Evolutionary conservation across 805 yeast species (phyloP).

Genomic region (Scheffersomyces amazonensis): DNA sequence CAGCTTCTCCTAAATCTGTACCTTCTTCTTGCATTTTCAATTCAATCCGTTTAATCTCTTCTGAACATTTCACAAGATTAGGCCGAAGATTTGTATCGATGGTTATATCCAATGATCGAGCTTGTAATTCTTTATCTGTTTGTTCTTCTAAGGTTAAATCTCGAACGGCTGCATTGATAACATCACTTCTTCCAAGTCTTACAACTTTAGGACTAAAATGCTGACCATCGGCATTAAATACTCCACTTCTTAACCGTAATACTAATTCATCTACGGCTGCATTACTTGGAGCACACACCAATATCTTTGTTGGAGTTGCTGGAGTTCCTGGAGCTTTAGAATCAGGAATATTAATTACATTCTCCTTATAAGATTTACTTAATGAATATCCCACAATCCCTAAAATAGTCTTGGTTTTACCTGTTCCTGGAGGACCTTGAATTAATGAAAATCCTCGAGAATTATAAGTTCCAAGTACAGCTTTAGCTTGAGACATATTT

Average conservation of each 20-base stretch:
- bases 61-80: slow-evolving; percentile 50
- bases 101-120: slow-evolving; percentile 30
- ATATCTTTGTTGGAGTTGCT: slow-evolving; percentile 48
- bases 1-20: slow-evolving; percentile 35
- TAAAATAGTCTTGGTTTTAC: slow-evolving; percentile 94
- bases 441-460: slow-evolving; percentile 81
- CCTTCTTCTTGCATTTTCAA: slow-evolving; percentile 8
- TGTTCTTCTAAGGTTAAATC: slow-evolving; percentile 83
- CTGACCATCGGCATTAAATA: slow-evolving; percentile 53
- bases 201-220: slow-evolving; percentile 64
- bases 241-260: slow-evolving; percentile 73
- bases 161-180: slow-evolving; percentile 75
- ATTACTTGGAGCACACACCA: slow-evolving; percentile 97
- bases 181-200: slow-evolving; percentile 87
- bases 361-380: slow-evolving; percentile 26
- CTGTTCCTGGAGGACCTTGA: slow-evolving; percentile 99
- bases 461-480: slow-evolving; percentile 70
- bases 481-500: slow-evolving; percentile 88
- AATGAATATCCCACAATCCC: slow-evolving; percentile 83
- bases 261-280: slow-evolving; percentile 98
- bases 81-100: slow-evolving; percentile 48
- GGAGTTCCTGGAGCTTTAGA: slow-evolving; percentile 25
- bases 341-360: slow-evolving; percentile 17
- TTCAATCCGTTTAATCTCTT: slow-evolving; percentile 49
- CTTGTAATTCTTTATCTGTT: slow-evolving; percentile 60